A percentile compares a stretch with the other conserved stretches of the same genome.
These are phyloP conservation scores for Fusarium devonianum DNA, from an alignment of 2,329 filamentous ascomycete species.

Conservation along the genomic window DNA sequence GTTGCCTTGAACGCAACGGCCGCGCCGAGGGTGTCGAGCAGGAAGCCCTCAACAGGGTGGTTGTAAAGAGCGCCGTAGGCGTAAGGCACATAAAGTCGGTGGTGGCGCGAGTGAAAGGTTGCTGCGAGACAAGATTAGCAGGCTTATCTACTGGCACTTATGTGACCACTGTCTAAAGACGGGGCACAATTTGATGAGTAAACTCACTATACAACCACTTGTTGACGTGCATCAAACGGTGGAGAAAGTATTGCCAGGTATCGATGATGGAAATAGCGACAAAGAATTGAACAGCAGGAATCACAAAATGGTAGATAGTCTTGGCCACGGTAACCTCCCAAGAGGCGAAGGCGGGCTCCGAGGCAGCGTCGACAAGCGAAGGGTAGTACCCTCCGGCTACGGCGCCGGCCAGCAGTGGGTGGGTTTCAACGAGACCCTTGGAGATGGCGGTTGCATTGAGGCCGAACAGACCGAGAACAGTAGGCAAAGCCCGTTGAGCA, in stretches of 20 bases:
- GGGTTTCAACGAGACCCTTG: constrained; percentile 73
- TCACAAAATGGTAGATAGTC: constrained; percentile 77
- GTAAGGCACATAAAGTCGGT: constrained; percentile 96
- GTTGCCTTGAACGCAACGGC: constrained; percentile 83
- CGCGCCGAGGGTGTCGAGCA: constrained; percentile 89
- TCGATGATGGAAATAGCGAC: constrained; percentile 81
- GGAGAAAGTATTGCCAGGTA: constrained; percentile 98
- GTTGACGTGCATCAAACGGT: constrained; percentile 96
- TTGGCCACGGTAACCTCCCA: constrained; percentile 84
- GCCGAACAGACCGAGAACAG: constrained; percentile 73
- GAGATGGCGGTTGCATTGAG: constrained; percentile 79
- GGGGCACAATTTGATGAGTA: too few species aligned
- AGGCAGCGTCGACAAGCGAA: constrained; percentile 66
- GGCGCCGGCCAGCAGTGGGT: constrained; percentile 77
- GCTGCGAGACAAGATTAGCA: constrained; percentile 54
- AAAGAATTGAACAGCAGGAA: constrained; percentile 80
- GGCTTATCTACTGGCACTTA: background rate
- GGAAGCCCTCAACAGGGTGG: constrained; percentile 91
- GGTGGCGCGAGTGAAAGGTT: constrained; percentile 92
- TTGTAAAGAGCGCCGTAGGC: constrained; percentile 98
- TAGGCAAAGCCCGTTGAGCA: constrained; percentile 79
- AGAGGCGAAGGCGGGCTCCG: constrained; percentile 75
- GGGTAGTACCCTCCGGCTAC: constrained; percentile 85
- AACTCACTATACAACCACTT: constrained; percentile 92
- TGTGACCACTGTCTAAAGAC: background rate